Evolutionary conservation across 768 basidiomycete species (phyloP), one percentile per base, ranked within the genome.

Genomic region (Leucogyrophana mollusca): DNA sequence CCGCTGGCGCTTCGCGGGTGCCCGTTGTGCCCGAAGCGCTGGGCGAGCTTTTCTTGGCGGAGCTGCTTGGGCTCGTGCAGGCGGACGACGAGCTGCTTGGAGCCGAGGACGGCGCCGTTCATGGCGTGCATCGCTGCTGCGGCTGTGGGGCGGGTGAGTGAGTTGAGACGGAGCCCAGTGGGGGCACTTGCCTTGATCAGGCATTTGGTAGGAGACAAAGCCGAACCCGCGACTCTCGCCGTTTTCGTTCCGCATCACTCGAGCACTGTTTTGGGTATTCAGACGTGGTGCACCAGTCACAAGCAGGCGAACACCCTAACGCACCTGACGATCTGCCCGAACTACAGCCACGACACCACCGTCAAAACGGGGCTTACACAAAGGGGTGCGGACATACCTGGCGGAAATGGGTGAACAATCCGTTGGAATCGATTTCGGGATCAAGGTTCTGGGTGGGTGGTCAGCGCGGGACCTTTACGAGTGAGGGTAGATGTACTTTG

Each of bases 1-100:
- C 91, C 91, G 56, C 87, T 89, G 3, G 85, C 79, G 50, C 76
- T 85, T 51, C 88, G 78, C 9, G 88, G 89, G 56, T 92, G 90
- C 13, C 85, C 84, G 56, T 87, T 89, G 54, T 84, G 80, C 5
- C 68, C 80, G 56, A 88, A 91, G n/a, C 89, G 76, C 46, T 85
- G 84, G 11, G 90, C 90, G 8, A 93, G 73, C 54, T 93, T 92
- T 68, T 91, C 90, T 61, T 92, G 87, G 17, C 93, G 79, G n/a
- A 93, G 67, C 60, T 91, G 88, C 62, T 92, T 94, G 8, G 91
- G 92, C 65, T 94, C 93, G 54, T 94, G 91, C 43, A 94, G 68
- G 34, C 93, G 80, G 21, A 95, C 93, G 1, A 90, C 85, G 32
- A 95, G 74, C 44, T 87, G 81, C 60, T 93, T 91, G 11, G 74